phyloP scores from a whole-genome alignment of 2,329 filamentous ascomycete genomes.

The Septoria petroselini region DNA sequence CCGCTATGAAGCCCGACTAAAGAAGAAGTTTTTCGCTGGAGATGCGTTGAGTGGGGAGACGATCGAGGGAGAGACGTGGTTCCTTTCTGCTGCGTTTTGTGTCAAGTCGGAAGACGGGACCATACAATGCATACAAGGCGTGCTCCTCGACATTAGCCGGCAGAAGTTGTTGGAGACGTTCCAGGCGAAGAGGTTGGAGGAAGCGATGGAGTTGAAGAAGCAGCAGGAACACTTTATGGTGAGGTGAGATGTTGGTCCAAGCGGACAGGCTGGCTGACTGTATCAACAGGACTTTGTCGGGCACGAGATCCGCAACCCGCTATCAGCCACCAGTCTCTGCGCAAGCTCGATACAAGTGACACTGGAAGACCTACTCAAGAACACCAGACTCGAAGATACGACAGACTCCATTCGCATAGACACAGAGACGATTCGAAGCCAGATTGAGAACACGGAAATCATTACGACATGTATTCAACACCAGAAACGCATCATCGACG shows the following conservation, averaged over 20 bases:
- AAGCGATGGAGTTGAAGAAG: conserved; percentile 39
- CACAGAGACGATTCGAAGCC: conserved; percentile 14
- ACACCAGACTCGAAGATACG: conserved; percentile 7
- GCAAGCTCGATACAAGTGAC: conserved; percentile 13
- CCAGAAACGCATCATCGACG: conserved; percentile 45
- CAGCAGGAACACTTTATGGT: conserved; percentile 35
- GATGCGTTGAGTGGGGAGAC: conserved; percentile 20
- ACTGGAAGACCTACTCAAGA: conserved; percentile 11
- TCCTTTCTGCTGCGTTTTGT: conserved; percentile 22
- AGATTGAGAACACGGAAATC: conserved; percentile 32
- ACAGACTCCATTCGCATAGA: conserved; percentile 11
- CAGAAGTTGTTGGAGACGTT: conserved; percentile 42
- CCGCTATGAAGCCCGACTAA: conserved; percentile 35
- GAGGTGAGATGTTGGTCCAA: neutral
- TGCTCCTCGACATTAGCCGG: conserved; percentile 41
- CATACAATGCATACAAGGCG: conserved; percentile 39
- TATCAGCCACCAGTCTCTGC: conserved; percentile 44
- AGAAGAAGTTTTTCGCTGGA: conserved; percentile 17
- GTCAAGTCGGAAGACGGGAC: conserved; percentile 12
- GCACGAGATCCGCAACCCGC: conserved; percentile 46
- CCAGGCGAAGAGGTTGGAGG: conserved; percentile 39
- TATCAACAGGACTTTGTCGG: conserved; percentile 17
- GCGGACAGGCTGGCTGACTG: neutral
- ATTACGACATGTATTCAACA: conserved; percentile 35
- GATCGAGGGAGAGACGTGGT: conserved; percentile 23